Conservation (phyloP, 208 protist genomes). For the Leishmania martiniquensis region DNA sequence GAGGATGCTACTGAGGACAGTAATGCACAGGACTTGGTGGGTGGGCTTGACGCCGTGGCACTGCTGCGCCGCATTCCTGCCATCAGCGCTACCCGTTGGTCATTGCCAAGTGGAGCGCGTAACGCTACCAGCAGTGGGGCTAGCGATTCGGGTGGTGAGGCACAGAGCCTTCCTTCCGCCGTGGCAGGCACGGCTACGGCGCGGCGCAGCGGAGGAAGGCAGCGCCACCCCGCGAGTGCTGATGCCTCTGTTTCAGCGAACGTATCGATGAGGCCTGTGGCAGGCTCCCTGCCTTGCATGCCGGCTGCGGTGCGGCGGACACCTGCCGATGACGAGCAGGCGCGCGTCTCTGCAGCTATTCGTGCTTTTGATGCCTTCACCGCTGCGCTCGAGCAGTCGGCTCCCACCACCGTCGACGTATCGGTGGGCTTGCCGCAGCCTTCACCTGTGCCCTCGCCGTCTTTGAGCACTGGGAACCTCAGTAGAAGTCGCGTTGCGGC, state of each 20-base stretch:
- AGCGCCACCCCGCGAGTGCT: not conserved
- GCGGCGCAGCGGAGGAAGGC: not conserved
- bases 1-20: not conserved
- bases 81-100: conserved; percentile 28
- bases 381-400: conserved; percentile 10
- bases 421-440: not conserved
- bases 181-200: not conserved
- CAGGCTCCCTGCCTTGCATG: not conserved
- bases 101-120: not conserved
- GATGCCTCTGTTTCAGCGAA: not conserved
- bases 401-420: not conserved
- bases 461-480: not conserved
- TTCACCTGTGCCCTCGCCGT: not conserved
- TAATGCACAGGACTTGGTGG: not conserved
- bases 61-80: conserved; percentile 47
- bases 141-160: not conserved
- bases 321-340: conserved; percentile 5
- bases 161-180: not conserved
- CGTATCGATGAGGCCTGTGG: not conserved
- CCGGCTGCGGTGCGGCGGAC: not conserved
- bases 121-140: not conserved
- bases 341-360: conserved; percentile 34
- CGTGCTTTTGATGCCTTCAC: conserved; percentile 40
- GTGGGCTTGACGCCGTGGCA: conserved; percentile 40
- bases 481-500: not conserved